Percentiles rank a stretch among this genome's conserved stretches.
Evolutionary conservation across 768 basidiomycete genomes (phyloP).

Genomic region (Hypholoma fasciculare): DNA sequence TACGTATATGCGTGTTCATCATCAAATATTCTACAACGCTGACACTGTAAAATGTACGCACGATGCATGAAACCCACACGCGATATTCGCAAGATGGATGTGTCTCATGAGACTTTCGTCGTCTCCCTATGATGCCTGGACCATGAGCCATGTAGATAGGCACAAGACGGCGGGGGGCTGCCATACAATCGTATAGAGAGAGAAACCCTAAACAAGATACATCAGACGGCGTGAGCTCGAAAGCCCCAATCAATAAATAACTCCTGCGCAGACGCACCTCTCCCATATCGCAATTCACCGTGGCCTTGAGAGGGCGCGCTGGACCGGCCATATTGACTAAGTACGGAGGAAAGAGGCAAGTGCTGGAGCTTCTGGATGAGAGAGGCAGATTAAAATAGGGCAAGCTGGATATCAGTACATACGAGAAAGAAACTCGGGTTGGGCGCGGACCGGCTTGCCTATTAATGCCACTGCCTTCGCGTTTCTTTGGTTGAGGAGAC

Average conservation of each 20-base stretch:
- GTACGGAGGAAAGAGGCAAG: too few species aligned
- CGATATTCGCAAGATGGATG: conserved; percentile 62
- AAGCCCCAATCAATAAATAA: not conserved
- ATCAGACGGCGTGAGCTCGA: not conserved
- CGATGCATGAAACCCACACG: conserved; percentile 73
- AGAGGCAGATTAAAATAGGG: too few species aligned
- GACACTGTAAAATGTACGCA: conserved; percentile 18
- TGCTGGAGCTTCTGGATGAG: too few species aligned
- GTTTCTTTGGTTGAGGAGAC: too few species aligned
- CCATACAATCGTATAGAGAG: conserved; percentile 46
- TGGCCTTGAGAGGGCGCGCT: conserved; percentile 32
- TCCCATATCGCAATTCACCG: conserved; percentile 58
- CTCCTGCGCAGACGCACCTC: conserved; percentile 36
- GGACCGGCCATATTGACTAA: too few species aligned
- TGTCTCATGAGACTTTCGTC: conserved; percentile 54
- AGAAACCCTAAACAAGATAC: conserved; percentile 40
- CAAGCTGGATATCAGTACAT: too few species aligned
- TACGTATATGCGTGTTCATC: conserved; percentile 14
- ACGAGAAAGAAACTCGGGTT: too few species aligned
- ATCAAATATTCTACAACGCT: not conserved
- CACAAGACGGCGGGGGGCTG: not conserved
- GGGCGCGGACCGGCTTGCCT: too few species aligned
- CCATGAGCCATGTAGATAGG: not conserved
- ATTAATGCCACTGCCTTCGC: too few species aligned
- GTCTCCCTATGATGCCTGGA: conserved; percentile 35